Evolutionary conservation across 345 rosid genomes (phyloP).

Genomic region (Euphorbia pulcherrima): DNA sequence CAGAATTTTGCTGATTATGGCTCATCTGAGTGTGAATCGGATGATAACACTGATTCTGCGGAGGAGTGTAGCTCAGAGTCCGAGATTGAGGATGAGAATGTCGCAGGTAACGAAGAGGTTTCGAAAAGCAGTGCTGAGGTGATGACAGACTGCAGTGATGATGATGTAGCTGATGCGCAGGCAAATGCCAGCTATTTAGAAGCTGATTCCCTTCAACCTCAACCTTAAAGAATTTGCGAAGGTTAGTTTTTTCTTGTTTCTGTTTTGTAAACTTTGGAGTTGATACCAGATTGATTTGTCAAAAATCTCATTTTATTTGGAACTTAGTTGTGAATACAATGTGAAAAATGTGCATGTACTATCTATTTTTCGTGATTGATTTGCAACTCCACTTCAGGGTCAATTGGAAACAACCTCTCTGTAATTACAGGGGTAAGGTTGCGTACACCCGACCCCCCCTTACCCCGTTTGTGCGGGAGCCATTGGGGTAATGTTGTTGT

Average conservation of each 20-base stretch:
- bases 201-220: conserved; percentile 63
- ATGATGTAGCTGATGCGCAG: conserved; percentile 55
- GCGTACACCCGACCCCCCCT: too few species aligned
- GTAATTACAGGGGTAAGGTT: too few species aligned
- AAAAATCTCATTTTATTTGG: background rate
- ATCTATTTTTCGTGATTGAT: background rate
- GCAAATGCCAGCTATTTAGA: conserved; percentile 69
- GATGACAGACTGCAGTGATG: conserved; percentile 67
- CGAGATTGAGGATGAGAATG: conserved; percentile 80
- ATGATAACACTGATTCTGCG: conserved; percentile 55
- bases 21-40: conserved; percentile 60
- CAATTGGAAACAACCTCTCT: too few species aligned
- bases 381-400: too few species aligned
- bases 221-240: conserved; percentile 69
- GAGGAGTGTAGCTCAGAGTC: conserved; percentile 76
- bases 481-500: too few species aligned
- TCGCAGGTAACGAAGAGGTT: conserved; percentile 61
- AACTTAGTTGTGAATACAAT: background rate
- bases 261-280: background rate
- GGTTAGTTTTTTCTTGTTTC: conserved; percentile 39
- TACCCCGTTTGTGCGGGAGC: too few species aligned
- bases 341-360: background rate
- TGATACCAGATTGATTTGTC: background rate
- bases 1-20: conserved; percentile 80
- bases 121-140: conserved; percentile 62